Evolutionary conservation across 768 basidiomycete species (phyloP), one percentile per base, ranked within the genome.

Genomic region (Pleurotus eryngii): DNA sequence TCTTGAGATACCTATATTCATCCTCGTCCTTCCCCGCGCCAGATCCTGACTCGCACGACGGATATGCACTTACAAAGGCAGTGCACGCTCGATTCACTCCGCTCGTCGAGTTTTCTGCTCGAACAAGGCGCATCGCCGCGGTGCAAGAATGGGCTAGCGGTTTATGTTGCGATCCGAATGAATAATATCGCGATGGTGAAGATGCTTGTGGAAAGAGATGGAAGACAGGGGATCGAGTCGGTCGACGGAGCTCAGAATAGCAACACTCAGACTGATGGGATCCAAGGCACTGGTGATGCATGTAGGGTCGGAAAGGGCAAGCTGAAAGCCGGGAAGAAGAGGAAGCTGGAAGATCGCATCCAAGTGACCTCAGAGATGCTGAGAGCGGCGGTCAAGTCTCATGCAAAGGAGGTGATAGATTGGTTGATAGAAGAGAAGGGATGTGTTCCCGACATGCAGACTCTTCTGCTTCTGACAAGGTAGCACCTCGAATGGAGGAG

Each of bases 41-140:
- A 1, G 73, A 85, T 27, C 65, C 79, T 11, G 83, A 95, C 68
- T 82, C 89, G 6, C 78, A 90, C 68, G 77, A 81, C 2, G 95
- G 95, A 1, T 97, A 95, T 65, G 86, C 89, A 0, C 82, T 97
- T 40, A 85, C 84, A 14, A 85, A 82, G 61, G 92, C 95, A 1
- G 90, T 93, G 1, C 76, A 86, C 38, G 84, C 81, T 0, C 74
- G 75, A 18, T 86, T 87, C 60, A 55, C 77, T 1, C 84, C 86
- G 3, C 81, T 97, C 6, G 75, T 94, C 1, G 73, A 69, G 20
- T 86, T 91, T 91, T 62, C 77, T 98, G 14, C 82, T 97, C 49
- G 73, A 75, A 2, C 74, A 85, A 17, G 88, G 85, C 3, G 94
- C 92, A 0, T 87, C 86, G 9, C 94, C 95, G 0, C 65, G 65